Base-by-base conservation (phyloP, 2,329 filamentous ascomycete genomes). In the Penicillium sp. region DNA sequence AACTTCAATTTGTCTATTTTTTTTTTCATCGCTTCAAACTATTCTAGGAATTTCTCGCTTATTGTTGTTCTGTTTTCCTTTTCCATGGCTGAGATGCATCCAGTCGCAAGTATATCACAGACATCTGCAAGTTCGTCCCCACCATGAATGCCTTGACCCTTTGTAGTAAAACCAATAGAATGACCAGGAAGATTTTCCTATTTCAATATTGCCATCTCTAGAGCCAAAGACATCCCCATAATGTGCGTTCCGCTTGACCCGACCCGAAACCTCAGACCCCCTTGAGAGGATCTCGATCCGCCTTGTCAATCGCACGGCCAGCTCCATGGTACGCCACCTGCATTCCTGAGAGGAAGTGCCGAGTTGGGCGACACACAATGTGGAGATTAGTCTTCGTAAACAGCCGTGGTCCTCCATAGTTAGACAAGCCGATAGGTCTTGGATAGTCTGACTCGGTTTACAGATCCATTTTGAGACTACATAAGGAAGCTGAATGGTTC, bases 401-500 rank as follows among this genome's bases (percentile, higher is more conserved):
- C 8, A 7, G 1, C 28, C 19, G 42, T 42, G 7, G 33, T 22
- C 19, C 19, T 22, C n/a, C 35, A 30, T 52, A 59, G 64, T 43
- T 42, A 63, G 49, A 45, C 26, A 42, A 63, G 56, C 53, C 62
- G 64, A 66, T 63, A 61, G 60, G 64, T 37, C 35, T 63, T 37
- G 22, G 25, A 19, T 25, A 16, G 16, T 30, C 52, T 22, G 38
- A 19, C 35, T 14, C 38, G 40, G 25, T 43, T 42, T 56, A 59
- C 19, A 22, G 19, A 22, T 22, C 19, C 19, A 22, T 22, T 22
- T 40, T 26, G n/a, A 28, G 6, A 54, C 11, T 59, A 51, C 43
- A 64, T 65, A 65, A 65, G 59, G 46, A 55, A 28, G 30, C 28
- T 26, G 49, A 58, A 58, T 6, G 54, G 54, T 7, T 53, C 55